These are phyloP conservation scores for Pseudogymnoascus sp. DNA, from an alignment of 2,329 filamentous ascomycete species.

Conservation along the genomic window DNA sequence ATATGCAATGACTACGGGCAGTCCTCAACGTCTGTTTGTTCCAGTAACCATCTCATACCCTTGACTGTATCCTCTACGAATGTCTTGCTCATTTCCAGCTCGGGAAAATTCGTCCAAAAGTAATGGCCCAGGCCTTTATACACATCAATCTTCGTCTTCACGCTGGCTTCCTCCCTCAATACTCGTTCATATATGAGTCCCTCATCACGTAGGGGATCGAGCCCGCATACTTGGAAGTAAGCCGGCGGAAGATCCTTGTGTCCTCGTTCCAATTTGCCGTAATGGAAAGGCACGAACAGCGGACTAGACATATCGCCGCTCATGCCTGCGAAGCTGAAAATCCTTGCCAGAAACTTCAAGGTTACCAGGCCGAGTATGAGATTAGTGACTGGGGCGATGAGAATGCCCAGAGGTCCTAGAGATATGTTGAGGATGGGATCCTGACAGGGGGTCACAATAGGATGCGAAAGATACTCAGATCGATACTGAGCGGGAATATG, in stretches of 20 bases:
- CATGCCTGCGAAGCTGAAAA: slow-evolving; percentile 13
- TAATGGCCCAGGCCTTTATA: slow-evolving; percentile 10
- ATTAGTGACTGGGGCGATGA: slow-evolving; percentile 4
- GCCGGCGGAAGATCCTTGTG: slow-evolving; percentile 23
- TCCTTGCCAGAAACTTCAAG: slow-evolving; percentile 7
- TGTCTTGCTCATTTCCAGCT: slow-evolving; percentile 20
- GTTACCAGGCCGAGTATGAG: slow-evolving; percentile 1
- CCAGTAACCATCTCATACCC: slow-evolving; percentile 18
- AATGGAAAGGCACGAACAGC: slow-evolving; percentile 13
- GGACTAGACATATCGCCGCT: slow-evolving; percentile 12
- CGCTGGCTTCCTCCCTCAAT: slow-evolving; percentile 34
- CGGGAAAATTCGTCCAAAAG: slow-evolving; percentile 18
- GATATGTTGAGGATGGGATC: slow-evolving; percentile 12
- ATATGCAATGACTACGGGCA: no score
- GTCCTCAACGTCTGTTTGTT: background rate
- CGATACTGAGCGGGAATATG: slow-evolving; percentile 10
- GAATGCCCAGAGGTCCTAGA: slow-evolving; percentile 5
- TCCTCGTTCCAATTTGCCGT: slow-evolving; percentile 14
- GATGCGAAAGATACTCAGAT: slow-evolving; percentile 12
- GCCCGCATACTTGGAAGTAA: slow-evolving; percentile 23
- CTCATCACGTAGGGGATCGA: slow-evolving; percentile 24
- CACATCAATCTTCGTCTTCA: slow-evolving; percentile 37
- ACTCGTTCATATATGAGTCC: slow-evolving; percentile 39
- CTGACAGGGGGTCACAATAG: slow-evolving; percentile 10
- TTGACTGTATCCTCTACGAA: slow-evolving; percentile 20